Evolutionary conservation across 441 rosid genomes (phyloP).

Genomic region (Gossypium laxum): DNA sequence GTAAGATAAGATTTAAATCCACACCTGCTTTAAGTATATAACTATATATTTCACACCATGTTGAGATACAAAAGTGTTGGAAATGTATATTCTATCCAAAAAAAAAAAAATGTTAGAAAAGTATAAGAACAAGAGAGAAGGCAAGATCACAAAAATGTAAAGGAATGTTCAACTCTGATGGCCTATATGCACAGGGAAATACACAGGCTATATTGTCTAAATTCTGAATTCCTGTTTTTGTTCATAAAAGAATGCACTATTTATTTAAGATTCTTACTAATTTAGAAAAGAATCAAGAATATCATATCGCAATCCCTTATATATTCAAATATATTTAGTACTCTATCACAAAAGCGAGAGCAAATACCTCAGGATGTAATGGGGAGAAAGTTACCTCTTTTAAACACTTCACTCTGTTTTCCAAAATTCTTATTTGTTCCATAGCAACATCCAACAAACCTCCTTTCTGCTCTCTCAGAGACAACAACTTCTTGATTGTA

Average conservation of each 20-base stretch:
- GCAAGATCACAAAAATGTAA: not conserved
- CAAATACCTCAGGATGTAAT: not conserved
- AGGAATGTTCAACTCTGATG: not conserved
- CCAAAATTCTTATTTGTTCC: constrained; percentile 38
- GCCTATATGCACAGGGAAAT: not conserved
- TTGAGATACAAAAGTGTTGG: not conserved
- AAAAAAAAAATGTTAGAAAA: not conserved
- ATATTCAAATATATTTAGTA: not conserved
- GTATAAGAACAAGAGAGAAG: not conserved
- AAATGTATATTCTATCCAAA: not conserved
- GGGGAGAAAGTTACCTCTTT: constrained; percentile 47
- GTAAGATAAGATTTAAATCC: not conserved
- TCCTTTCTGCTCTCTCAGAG: constrained; percentile 42
- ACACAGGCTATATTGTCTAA: not conserved
- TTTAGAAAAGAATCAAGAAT: not conserved
- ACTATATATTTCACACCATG: not conserved
- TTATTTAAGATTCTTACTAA: not conserved
- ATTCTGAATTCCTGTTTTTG: not conserved
- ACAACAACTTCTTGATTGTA: constrained; percentile 68
- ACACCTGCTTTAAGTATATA: not conserved
- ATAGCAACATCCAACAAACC: constrained; percentile 43
- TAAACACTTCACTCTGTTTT: constrained; percentile 53
- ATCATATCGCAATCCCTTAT: not conserved
- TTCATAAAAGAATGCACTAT: not conserved
- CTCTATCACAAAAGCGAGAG: not conserved